phyloP scores from a whole-genome alignment of 2,329 filamentous ascomycete species.

The Trichoderma endophyticum region DNA sequence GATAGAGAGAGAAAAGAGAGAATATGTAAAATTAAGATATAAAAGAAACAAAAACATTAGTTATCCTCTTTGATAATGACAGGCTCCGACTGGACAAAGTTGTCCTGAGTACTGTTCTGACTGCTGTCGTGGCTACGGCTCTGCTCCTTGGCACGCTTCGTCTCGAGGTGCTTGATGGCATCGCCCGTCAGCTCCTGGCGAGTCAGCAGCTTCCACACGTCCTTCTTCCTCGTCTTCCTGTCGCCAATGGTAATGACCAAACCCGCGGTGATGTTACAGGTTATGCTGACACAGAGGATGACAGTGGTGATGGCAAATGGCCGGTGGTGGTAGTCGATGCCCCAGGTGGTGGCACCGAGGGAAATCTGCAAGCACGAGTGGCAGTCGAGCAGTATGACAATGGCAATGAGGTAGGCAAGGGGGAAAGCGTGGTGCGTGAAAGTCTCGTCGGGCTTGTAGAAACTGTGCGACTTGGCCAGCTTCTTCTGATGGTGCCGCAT shows the following conservation, averaged over 20 bases:
- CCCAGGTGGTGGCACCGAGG: slow-evolving; percentile 75
- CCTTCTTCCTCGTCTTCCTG: slow-evolving; percentile 76
- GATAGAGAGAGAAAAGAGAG: neutral
- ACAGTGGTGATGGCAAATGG: slow-evolving; percentile 73
- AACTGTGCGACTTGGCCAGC: slow-evolving; percentile 78
- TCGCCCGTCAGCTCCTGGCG: slow-evolving; percentile 69
- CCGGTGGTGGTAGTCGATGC: slow-evolving; percentile 67
- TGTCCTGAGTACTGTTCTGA: neutral
- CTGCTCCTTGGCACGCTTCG: slow-evolving; percentile 17
- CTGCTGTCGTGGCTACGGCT: slow-evolving; percentile 14
- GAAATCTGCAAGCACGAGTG: slow-evolving; percentile 79
- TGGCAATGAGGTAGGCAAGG: slow-evolving; percentile 67
- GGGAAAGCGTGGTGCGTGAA: slow-evolving; percentile 78
- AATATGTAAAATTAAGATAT: neutral
- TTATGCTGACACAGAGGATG: slow-evolving; percentile 76
- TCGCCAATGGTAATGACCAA: slow-evolving; percentile 75
- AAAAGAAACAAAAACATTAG: neutral
- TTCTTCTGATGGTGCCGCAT: slow-evolving; percentile 76
- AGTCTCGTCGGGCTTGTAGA: slow-evolving; percentile 87
- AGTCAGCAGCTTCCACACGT: slow-evolving; percentile 73
- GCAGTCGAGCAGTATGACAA: slow-evolving; percentile 74
- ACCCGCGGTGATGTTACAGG: slow-evolving; percentile 73
- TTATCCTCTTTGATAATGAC: neutral
- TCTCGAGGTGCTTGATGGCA: slow-evolving; percentile 48
- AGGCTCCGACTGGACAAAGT: neutral